A percentile compares a stretch with the other conserved stretches of the same genome.
phyloP scores from a whole-genome alignment of 352 stramenopile species.

The Globisporangium perplexum region DNA sequence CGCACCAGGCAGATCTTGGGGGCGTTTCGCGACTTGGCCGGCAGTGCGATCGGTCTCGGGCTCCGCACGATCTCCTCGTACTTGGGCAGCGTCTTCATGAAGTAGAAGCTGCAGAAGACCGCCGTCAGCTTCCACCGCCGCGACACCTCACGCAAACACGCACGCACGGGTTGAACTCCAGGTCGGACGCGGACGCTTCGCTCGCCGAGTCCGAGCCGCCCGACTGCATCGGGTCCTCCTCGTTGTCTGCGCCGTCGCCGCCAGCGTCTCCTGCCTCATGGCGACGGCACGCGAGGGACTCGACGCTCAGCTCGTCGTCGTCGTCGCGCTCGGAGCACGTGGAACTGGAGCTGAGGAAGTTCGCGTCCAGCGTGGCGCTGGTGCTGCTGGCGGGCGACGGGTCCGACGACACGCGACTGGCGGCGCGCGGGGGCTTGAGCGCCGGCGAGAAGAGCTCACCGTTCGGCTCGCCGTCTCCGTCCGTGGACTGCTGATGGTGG shows the following conservation, averaged over 20 bases:
- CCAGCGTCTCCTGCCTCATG: neutral
- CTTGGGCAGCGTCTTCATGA: conserved; percentile 82
- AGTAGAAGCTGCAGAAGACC: conserved; percentile 58
- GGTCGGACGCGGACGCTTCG: conserved; percentile 26
- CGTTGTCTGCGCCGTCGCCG: conserved; percentile 19
- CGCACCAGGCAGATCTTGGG: conserved; percentile 70
- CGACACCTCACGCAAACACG: too few relatives aligned
- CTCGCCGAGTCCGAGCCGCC: conserved; percentile 19
- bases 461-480: conserved; percentile 8
- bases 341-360: conserved; percentile 15
- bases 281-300: neutral
- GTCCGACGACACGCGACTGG: conserved; percentile 24
- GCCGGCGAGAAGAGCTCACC: conserved; percentile 71
- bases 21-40: conserved; percentile 39
- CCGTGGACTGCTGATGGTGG: conserved; percentile 1
- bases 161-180: conserved; percentile 80
- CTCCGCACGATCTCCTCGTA: conserved; percentile 67
- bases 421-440: conserved; percentile 41
- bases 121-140: neutral
- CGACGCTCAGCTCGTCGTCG: conserved; percentile 15
- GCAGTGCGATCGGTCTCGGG: conserved; percentile 46
- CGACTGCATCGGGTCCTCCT: conserved; percentile 8
- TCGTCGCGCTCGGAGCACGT: conserved; percentile 20
- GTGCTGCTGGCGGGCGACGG: conserved; percentile 22
- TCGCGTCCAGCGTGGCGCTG: conserved; percentile 24